Conservation (phyloP, 2,329 filamentous ascomycete genomes). For the Arthrobotrys musiformis region DNA sequence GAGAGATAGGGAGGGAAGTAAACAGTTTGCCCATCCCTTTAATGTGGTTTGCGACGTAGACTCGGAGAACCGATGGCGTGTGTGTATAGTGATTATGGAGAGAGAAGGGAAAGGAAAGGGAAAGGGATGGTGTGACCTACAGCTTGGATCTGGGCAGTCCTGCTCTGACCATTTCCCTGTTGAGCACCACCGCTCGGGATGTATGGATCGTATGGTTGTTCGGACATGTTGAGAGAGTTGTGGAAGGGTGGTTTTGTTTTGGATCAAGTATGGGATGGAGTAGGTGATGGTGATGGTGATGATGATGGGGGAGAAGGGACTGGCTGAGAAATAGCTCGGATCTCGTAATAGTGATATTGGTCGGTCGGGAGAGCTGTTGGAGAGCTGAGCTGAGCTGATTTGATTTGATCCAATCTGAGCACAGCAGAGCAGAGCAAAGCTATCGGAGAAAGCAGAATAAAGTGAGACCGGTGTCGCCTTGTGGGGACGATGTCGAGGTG, state of each 20-base stretch:
- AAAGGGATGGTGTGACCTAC: constrained; percentile 70
- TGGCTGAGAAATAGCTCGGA: constrained; percentile 63
- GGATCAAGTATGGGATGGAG: neutral
- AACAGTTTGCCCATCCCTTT: neutral
- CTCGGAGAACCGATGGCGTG: neutral
- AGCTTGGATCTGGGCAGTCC: constrained; percentile 81
- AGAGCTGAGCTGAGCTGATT: neutral
- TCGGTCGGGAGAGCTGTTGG: constrained; percentile 12
- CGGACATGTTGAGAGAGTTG: constrained; percentile 56
- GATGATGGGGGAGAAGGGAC: neutral
- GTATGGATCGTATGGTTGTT: constrained; percentile 84
- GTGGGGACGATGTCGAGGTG: neutral
- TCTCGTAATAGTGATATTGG: constrained; percentile 67
- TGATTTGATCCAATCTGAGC: neutral
- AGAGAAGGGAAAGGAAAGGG: neutral
- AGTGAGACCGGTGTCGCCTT: constrained; percentile 5
- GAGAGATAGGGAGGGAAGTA: neutral
- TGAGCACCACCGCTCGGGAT: constrained; percentile 76
- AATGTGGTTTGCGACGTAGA: neutral
- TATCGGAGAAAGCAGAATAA: constrained; percentile 7
- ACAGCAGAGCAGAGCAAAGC: neutral
- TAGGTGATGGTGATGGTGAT: neutral
- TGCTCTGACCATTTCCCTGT: constrained; percentile 70
- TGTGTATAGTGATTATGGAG: too few species aligned
- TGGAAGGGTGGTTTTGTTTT: neutral